Conservation (phyloP, 2,329 filamentous ascomycete genomes). For the Neofusicoccum cordaticola region DNA sequence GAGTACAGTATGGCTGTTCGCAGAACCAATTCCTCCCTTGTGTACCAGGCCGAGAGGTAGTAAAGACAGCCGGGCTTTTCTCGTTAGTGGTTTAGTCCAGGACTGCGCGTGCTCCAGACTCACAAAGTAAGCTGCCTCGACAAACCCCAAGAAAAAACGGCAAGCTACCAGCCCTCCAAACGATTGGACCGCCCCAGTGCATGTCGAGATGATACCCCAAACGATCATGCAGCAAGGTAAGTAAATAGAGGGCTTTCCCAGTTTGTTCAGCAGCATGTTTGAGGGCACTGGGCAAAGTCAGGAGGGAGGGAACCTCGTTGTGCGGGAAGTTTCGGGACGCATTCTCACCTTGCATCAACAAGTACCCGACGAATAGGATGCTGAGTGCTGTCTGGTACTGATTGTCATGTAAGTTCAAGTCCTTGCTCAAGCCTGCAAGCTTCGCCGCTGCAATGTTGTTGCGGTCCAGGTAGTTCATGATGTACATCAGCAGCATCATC, state of each 20-base stretch:
- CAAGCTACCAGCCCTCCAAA: slow-evolving; percentile 2
- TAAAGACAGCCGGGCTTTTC: slow-evolving; percentile 43
- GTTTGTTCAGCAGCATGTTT: slow-evolving; percentile 14
- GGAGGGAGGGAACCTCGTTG: not conserved
- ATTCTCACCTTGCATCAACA: slow-evolving; percentile 19
- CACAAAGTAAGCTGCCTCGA: slow-evolving; percentile 12
- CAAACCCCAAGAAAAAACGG: slow-evolving; percentile 16
- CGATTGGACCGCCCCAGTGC: slow-evolving; percentile 3
- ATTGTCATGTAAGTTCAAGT: slow-evolving; percentile 29
- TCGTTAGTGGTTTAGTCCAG: no score
- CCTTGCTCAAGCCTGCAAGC: slow-evolving; percentile 32
- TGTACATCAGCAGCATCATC: slow-evolving; percentile 68
- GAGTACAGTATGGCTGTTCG: slow-evolving; percentile 54
- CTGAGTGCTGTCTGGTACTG: slow-evolving; percentile 33
- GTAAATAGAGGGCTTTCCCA: slow-evolving; percentile 17
- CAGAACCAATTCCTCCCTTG: slow-evolving; percentile 50
- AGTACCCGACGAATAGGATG: slow-evolving; percentile 24
- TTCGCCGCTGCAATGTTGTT: slow-evolving; percentile 36
- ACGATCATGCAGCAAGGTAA: slow-evolving; percentile 10
- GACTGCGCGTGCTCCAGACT: not conserved
- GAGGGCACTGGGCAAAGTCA: not conserved
- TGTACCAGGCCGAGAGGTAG: slow-evolving; percentile 54
- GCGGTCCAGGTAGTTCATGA: slow-evolving; percentile 60
- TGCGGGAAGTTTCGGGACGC: not conserved
- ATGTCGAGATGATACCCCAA: slow-evolving; percentile 15